Evolutionary conservation across 1,284 basidiomycete species (phyloP).

Genomic region (Naganishia cerealis): DNA sequence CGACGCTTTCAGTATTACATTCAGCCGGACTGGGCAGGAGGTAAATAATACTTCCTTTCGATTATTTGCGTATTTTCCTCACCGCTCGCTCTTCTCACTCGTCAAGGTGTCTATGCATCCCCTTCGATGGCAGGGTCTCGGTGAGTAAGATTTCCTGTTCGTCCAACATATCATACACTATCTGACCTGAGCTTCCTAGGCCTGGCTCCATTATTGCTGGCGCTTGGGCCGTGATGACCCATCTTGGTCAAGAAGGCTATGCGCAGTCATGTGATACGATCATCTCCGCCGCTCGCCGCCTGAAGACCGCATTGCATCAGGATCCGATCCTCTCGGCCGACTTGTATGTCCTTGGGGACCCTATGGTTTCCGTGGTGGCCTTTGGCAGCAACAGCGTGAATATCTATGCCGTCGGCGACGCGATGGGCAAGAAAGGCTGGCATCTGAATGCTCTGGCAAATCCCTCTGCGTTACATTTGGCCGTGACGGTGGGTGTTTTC

Average conservation of each 20-base stretch:
- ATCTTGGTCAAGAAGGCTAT: slow-evolving; percentile 89
- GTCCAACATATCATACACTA: slow-evolving; percentile 6
- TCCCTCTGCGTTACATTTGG: slow-evolving; percentile 86
- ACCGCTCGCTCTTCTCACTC: not conserved
- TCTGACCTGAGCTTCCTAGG: slow-evolving; percentile 45
- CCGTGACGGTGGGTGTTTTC: slow-evolving; percentile 72
- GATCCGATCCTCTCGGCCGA: slow-evolving; percentile 55
- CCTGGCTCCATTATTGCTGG: slow-evolving; percentile 91
- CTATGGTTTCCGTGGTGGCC: slow-evolving; percentile 85
- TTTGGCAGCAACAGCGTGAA: slow-evolving; percentile 65
- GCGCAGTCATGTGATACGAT: slow-evolving; percentile 82
- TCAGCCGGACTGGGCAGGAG: slow-evolving; percentile 73
- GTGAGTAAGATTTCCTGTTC: slow-evolving; percentile 56
- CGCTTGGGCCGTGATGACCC: slow-evolving; percentile 93
- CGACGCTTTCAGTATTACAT: slow-evolving; percentile 81
- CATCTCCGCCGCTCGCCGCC: slow-evolving; percentile 59
- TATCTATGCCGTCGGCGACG: slow-evolving; percentile 84
- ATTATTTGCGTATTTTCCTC: slow-evolving; percentile 2
- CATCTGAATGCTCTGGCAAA: slow-evolving; percentile 81
- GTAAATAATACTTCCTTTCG: slow-evolving; percentile 44
- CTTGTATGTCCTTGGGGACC: slow-evolving; percentile 82
- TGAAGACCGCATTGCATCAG: slow-evolving; percentile 42
- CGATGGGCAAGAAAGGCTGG: slow-evolving; percentile 81
- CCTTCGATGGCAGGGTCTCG: slow-evolving; percentile 84
- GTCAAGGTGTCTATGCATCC: slow-evolving; percentile 75